Conservation (phyloP, 2,329 filamentous ascomycete species). For the Emmonsiellopsis sp. region DNA sequence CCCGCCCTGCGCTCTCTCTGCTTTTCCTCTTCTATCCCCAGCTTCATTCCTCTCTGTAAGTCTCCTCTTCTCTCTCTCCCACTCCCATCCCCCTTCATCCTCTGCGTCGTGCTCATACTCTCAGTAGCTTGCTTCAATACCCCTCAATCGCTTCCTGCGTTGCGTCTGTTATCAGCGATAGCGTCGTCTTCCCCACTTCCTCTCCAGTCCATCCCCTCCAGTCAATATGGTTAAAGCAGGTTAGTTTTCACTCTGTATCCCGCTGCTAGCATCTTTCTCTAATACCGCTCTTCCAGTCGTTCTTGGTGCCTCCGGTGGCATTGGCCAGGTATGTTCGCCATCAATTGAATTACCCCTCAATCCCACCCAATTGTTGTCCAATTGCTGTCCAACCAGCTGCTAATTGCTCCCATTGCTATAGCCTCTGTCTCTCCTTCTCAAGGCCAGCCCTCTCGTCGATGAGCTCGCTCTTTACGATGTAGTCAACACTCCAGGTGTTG, state of each 20-base stretch:
- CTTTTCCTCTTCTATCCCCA: too few relatives aligned
- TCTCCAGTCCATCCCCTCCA: constrained; percentile 5
- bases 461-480: constrained; percentile 98
- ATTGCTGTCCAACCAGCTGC: background rate
- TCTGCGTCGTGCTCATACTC: background rate
- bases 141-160: background rate
- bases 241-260: constrained; percentile 5
- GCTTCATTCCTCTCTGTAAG: too few relatives aligned
- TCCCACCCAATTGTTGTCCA: background rate
- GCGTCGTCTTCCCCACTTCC: constrained; percentile 8
- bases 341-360: background rate
- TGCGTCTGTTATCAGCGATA: background rate
- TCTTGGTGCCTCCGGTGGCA: constrained; percentile 94
- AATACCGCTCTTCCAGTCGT: constrained; percentile 49
- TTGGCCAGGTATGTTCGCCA: constrained; percentile 69
- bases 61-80: constrained; percentile 2
- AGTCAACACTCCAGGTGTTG: constrained; percentile 94
- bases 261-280: constrained; percentile 7
- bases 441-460: constrained; percentile 77
- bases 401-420: constrained; percentile 30
- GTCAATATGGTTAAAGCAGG: constrained; percentile 42
- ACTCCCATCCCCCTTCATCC: constrained; percentile 3
- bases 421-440: constrained; percentile 94
- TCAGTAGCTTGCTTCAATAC: background rate
- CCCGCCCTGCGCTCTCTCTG: too few relatives aligned